Conservation (phyloP, 129 eudicot species). For the Arctium lappa region DNA sequence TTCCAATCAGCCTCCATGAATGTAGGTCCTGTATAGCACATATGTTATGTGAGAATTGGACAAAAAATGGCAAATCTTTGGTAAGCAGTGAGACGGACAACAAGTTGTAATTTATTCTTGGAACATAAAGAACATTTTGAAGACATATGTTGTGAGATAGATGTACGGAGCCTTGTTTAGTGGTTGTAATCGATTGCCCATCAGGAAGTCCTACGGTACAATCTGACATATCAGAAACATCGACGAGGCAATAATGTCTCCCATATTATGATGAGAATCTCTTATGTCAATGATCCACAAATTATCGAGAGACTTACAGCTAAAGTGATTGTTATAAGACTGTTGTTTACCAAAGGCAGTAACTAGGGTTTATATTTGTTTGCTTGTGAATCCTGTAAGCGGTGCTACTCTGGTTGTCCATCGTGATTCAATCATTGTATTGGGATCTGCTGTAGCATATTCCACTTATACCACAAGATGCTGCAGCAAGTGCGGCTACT, state of each 20-base stretch:
- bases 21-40: not conserved
- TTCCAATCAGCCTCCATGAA: not conserved
- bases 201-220: not conserved
- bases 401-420: not conserved
- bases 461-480: not conserved
- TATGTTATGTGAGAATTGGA: too few species aligned
- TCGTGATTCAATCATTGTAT: not conserved
- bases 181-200: not conserved
- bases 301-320: not conserved
- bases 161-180: not conserved
- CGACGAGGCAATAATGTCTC: not conserved
- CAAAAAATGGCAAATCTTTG: not conserved
- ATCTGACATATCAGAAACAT: not conserved
- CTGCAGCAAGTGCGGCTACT: not conserved
- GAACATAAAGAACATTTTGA: not conserved
- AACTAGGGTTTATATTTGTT: not conserved
- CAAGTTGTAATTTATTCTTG: not conserved
- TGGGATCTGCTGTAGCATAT: too few species aligned
- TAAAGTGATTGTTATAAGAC: not conserved
- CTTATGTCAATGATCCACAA: conserved; percentile 11
- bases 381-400: not conserved
- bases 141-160: not conserved
- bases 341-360: not conserved
- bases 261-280: too few species aligned
- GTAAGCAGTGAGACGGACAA: not conserved